These are phyloP conservation scores for Albifimbria verrucaria DNA, from an alignment of 2,329 filamentous ascomycete genomes.

Conservation along the genomic window DNA sequence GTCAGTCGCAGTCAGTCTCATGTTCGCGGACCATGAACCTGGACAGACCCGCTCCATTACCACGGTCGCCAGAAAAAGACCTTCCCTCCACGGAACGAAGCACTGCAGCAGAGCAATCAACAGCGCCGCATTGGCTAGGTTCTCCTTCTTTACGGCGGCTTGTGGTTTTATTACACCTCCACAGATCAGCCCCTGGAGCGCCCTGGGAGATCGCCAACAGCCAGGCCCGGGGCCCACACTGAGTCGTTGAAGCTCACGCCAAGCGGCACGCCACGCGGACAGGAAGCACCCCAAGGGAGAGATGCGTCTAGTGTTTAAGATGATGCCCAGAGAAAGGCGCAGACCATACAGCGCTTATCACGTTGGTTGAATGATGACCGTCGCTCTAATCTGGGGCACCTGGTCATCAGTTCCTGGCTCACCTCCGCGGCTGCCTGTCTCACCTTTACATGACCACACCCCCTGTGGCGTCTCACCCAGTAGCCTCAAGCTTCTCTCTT, in stretches of 20 bases:
- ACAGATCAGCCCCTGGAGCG: background rate
- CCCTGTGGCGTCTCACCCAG: background rate
- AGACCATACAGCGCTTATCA: background rate
- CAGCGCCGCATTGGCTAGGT: too few species aligned
- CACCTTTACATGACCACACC: background rate
- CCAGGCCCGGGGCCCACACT: background rate
- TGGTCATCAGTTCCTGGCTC: background rate
- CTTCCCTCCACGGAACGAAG: too few species aligned
- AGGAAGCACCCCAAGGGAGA: too few species aligned
- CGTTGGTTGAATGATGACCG: background rate
- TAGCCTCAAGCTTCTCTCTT: background rate
- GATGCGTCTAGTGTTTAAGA: too few species aligned
- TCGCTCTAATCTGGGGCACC: background rate
- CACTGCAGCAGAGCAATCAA: too few species aligned
- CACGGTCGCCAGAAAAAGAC: too few species aligned
- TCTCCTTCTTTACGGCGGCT: too few species aligned
- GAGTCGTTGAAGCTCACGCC: background rate
- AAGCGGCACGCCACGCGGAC: constrained; percentile 1
- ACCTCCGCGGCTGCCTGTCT: background rate
- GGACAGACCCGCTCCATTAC: background rate
- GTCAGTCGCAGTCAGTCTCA: too few species aligned
- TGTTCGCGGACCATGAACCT: too few species aligned
- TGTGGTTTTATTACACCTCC: constrained; percentile 5
- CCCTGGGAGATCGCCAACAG: background rate
- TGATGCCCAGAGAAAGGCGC: background rate